Conservation (phyloP, 129 eudicot genomes). For the Flaveria ramosissima region DNA sequence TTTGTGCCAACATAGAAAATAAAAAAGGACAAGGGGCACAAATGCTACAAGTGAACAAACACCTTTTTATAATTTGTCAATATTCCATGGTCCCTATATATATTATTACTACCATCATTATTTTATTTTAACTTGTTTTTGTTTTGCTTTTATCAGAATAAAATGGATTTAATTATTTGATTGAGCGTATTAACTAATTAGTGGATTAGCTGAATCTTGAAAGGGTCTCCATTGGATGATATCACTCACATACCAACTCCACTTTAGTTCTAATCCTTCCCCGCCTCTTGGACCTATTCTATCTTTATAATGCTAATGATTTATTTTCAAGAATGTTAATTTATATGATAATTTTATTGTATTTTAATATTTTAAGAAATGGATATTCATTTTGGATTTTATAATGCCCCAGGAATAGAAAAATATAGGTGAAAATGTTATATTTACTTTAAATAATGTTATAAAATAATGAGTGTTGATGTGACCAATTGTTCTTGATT, state of each 20-base stretch:
- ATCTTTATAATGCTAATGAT: neutral
- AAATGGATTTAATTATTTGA: neutral
- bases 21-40: neutral
- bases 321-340: neutral
- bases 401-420: too few relatives aligned
- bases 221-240: constrained; percentile 33
- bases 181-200: constrained; percentile 17
- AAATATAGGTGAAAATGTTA: too few relatives aligned
- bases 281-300: constrained; percentile 23
- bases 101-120: neutral
- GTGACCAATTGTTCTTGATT: too few relatives aligned
- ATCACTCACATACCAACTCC: constrained; percentile 37
- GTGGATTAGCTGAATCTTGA: constrained; percentile 38
- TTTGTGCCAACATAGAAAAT: constrained; percentile 14
- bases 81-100: constrained; percentile 26
- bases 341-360: neutral
- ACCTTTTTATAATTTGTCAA: constrained; percentile 14
- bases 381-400: neutral
- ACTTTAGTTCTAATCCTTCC: constrained; percentile 7
- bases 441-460: too few relatives aligned
- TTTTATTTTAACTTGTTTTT: neutral
- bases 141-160: neutral
- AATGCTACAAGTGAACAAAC: constrained; percentile 30
- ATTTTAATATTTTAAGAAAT: too few relatives aligned
- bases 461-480: too few relatives aligned